Base-by-base conservation (phyloP, 805 yeast genomes). In the Wickerhamia fluorescens region DNA sequence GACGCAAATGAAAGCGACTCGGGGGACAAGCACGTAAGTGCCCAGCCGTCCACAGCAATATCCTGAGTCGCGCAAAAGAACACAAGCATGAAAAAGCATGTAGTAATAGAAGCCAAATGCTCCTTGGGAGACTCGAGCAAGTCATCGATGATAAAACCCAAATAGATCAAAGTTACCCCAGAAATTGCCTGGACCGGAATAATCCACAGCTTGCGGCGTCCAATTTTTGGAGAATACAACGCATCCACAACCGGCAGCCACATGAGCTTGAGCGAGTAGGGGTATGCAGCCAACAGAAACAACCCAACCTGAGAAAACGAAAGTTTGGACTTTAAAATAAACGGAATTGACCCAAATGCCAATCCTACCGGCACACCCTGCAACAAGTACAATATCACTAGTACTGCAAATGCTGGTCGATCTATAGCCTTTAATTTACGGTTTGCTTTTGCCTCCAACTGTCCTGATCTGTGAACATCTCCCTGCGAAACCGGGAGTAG, bases 31-130 rank as follows among this genome's bases (percentile, higher is more conserved):
- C 89, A 75, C 2, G 96, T 92, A 47, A 92, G 61, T 0, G 97
- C 96, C 98, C 98, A 92, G 7, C 98, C 97, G 58, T 92, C 98
- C 14, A 92, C 98, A 1, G 98, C 97, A 32, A 92, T 92, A 51
- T 92, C 98, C 55, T 92, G 98, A 0, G 98, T 89, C 1, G 97
- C 96, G 59, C 96, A 88, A 35, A 88, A 66, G 34, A 89, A 73
- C 18, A 92, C 92, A 35, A 92, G 61, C 14, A 75, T 40, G 44
- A 88, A 83, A 56, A 92, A 92, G 33, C 75, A 67, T 28, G 63
- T 42, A 0, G 97, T 85, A 36, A 92, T 71, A 3, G 56, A 49
- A 9, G 58, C 45, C 34, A 86, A 58, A 40, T 77, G 63, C 16
- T 53, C 42, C 18, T 60, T 52, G 0, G 87, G 76, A 14, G 67